These are phyloP conservation scores for Ceriops zippeliana DNA, from an alignment of 345 rosid species.

Conservation along the genomic window DNA sequence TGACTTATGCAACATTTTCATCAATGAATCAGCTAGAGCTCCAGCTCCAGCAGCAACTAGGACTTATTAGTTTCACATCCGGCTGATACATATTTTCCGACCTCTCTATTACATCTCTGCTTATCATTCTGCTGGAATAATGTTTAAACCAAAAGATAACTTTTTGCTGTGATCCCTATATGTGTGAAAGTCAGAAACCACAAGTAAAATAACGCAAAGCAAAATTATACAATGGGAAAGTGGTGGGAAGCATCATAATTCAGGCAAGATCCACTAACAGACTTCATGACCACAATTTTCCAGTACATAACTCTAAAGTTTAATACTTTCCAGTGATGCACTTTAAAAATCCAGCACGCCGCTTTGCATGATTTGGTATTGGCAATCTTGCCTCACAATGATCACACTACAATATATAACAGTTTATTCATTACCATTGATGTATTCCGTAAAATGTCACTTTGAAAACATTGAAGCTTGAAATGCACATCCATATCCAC, in stretches of 20 bases:
- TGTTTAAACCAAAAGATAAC: background rate
- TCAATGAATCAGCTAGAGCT: too few species aligned
- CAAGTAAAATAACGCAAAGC: too few species aligned
- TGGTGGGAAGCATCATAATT: background rate
- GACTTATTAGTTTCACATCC: constrained; percentile 7
- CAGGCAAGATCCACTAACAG: background rate
- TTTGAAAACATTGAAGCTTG: too few species aligned
- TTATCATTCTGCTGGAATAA: background rate
- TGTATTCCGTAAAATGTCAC: too few species aligned
- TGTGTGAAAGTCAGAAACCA: too few species aligned
- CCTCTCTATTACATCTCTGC: background rate
- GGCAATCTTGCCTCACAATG: constrained; percentile 1
- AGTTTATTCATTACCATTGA: background rate
- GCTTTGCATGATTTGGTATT: constrained; percentile 5
- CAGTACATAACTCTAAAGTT: background rate
- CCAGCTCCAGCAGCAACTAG: too few species aligned
- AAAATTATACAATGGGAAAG: too few species aligned
- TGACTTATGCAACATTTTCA: too few species aligned
- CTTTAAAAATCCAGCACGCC: constrained; percentile 4
- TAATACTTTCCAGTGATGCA: background rate
- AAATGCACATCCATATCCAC: too few species aligned
- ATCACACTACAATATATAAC: background rate
- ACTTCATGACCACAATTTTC: background rate
- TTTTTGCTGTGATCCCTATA: background rate
- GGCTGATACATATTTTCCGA: background rate